A percentile compares a stretch with the other conserved stretches of the same genome.
Evolutionary conservation across 73 alveolate genomes (phyloP).

Genomic region (Loxodes magnus): DNA sequence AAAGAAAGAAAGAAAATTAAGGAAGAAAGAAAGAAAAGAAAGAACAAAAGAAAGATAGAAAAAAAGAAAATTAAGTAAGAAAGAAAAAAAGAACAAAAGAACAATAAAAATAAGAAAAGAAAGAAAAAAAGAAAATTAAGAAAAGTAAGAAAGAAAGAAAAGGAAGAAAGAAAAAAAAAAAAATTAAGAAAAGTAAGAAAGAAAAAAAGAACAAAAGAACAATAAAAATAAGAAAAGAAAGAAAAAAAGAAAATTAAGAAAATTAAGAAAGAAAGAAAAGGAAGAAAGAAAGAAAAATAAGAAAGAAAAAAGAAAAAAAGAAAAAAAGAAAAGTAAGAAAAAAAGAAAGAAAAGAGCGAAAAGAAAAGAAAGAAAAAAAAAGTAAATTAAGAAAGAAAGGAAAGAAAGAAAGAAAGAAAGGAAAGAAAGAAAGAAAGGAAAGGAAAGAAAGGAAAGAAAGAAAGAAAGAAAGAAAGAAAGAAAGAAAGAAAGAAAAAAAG

Average conservation of each 20-base stretch:
- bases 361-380: not conserved
- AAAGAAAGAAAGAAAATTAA: too few relatives aligned
- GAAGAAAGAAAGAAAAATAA: not conserved
- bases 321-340: not conserved
- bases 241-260: too few relatives aligned
- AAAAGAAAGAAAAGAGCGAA: not conserved
- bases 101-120: not conserved
- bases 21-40: too few relatives aligned
- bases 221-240: not conserved
- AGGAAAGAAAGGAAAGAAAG: not conserved
- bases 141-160: not conserved
- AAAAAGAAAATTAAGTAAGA: too few relatives aligned
- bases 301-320: not conserved
- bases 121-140: too few relatives aligned
- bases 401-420: not conserved
- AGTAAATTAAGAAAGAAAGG: not conserved
- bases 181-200: not conserved
- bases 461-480: not conserved
- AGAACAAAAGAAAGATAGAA: too few relatives aligned
- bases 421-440: not conserved
- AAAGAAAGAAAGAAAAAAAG: not conserved
- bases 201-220: not conserved
- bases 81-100: too few relatives aligned
- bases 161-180: not conserved
- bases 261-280: too few relatives aligned